Percentiles rank a stretch among this genome's conserved stretches.
These are phyloP conservation scores for Prunus mongolica DNA, from an alignment of 306 rosid genomes.

Conservation along the genomic window DNA sequence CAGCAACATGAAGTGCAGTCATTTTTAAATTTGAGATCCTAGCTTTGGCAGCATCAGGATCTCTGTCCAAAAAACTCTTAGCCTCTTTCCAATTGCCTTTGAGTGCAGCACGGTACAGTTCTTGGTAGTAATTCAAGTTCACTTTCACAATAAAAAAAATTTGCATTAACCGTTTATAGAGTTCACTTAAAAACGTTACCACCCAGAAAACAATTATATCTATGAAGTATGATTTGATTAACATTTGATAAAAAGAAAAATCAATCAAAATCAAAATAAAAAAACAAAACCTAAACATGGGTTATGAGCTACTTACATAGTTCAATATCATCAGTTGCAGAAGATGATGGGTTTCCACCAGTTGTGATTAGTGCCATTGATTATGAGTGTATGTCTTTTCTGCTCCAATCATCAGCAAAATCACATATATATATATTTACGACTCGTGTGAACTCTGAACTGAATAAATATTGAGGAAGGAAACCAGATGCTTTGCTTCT, in stretches of 20 bases:
- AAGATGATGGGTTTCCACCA: not conserved
- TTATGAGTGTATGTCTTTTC: too few relatives aligned
- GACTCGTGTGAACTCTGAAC: too few relatives aligned
- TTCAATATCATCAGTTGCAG: not conserved
- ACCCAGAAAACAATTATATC: not conserved
- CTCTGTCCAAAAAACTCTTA: conserved; percentile 25
- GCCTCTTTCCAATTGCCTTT: conserved; percentile 50
- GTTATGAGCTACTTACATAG: not conserved
- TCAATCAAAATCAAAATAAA: not conserved
- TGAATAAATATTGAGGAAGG: too few relatives aligned
- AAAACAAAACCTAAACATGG: not conserved
- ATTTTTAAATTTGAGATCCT: conserved; percentile 20
- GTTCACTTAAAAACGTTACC: not conserved
- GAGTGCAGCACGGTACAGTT: conserved; percentile 38
- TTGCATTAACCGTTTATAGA: not conserved
- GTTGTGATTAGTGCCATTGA: not conserved
- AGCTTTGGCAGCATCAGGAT: conserved; percentile 39
- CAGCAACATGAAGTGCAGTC: conserved; percentile 16
- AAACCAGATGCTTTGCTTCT: too few relatives aligned
- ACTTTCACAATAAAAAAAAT: not conserved
- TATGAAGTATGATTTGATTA: not conserved
- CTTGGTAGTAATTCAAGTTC: conserved; percentile 29
- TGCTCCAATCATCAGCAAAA: too few relatives aligned
- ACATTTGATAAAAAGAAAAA: not conserved
- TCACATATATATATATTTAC: too few relatives aligned